Percentiles rank a stretch among this genome's conserved stretches.
These are phyloP conservation scores for Cadophora sp. DNA, from an alignment of 2,329 filamentous ascomycete genomes.

Conservation along the genomic window DNA sequence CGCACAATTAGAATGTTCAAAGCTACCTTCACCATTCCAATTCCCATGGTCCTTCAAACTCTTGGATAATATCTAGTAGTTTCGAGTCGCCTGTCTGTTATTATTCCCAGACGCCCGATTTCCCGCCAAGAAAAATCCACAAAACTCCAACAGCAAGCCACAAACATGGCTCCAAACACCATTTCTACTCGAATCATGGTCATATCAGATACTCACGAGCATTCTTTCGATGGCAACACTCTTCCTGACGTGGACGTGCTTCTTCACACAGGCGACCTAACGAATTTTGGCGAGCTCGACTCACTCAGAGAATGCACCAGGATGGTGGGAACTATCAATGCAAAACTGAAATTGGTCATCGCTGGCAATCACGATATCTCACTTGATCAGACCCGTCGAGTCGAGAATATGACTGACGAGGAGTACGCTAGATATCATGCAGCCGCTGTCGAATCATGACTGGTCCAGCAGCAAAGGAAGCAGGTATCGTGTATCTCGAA, in stretches of 20 bases:
- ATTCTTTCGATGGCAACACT: conserved; percentile 26
- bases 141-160: background rate
- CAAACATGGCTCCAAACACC: conserved; percentile 23
- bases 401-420: conserved; percentile 19
- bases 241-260: conserved; percentile 44
- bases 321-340: conserved; percentile 48
- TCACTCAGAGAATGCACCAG: conserved; percentile 39
- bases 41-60: too few relatives aligned
- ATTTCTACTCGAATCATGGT: conserved; percentile 35
- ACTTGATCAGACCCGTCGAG: conserved; percentile 49
- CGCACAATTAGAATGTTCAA: too few relatives aligned
- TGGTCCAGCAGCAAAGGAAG: conserved; percentile 23
- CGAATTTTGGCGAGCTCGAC: conserved; percentile 37
- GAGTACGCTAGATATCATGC: conserved; percentile 19
- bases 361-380: conserved; percentile 67
- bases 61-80: too few relatives aligned
- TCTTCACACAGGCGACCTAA: conserved; percentile 48
- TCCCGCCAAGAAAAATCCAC: too few relatives aligned
- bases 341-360: conserved; percentile 65
- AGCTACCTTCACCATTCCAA: too few relatives aligned
- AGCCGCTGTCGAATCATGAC: conserved; percentile 25
- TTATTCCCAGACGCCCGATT: too few relatives aligned
- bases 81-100: too few relatives aligned
- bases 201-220: conserved; percentile 38
- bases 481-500: conserved; percentile 36